Evolutionary conservation across 75 land plant species (phyloP), one percentile per base, ranked within the genome.

Genomic region (Pseudotsuga menziesii): DNA sequence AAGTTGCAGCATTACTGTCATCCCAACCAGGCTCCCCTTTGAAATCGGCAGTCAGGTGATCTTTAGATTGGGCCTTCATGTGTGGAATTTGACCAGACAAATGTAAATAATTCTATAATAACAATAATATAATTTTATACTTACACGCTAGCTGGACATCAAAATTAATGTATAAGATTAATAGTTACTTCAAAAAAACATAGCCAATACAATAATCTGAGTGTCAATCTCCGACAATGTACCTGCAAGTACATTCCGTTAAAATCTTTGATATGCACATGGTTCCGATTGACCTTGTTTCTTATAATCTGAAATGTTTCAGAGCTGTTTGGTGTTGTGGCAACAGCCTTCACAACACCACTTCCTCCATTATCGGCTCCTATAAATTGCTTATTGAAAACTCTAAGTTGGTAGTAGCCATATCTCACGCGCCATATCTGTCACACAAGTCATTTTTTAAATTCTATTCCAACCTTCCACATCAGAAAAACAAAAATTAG

Each of bases 201-300:
- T 44, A 8, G 5, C 0, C 9, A 8, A 8, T 44, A 44, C 48
- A 5, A 4, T 44, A 6, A 4, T 44, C 48, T 44, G 8, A 48
- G 1, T 48, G 1, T 8, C 54, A 48, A 48, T 8, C 54, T 71
- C 2, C 19, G 13, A 7, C 44, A 22, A 62, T 41, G 44, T 61
- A 90, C 94, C 93, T 93, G 91, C 17, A 93, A 63, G 79, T 83
- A 93, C 48, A 67, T 80, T 15, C 93, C 94, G 81, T 91, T 93
- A 6, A 87, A 64, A 13, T 91, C 91, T 81, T 82, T 81, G 77
- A 93, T 85, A 41, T 90, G 89, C 25, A 93, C 91, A 2, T 78
- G 83, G 39, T 77, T 80, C 4, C 36, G 8, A 63, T 84, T 74
- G 25, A 35, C 60, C 1, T 59, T 11, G 8, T 80, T 80, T 26